Percentiles rank a stretch among this genome's conserved stretches.
Evolutionary conservation across 2,329 filamentous ascomycete species (phyloP).

Genomic region (Ceratocystis diversiconidia): DNA sequence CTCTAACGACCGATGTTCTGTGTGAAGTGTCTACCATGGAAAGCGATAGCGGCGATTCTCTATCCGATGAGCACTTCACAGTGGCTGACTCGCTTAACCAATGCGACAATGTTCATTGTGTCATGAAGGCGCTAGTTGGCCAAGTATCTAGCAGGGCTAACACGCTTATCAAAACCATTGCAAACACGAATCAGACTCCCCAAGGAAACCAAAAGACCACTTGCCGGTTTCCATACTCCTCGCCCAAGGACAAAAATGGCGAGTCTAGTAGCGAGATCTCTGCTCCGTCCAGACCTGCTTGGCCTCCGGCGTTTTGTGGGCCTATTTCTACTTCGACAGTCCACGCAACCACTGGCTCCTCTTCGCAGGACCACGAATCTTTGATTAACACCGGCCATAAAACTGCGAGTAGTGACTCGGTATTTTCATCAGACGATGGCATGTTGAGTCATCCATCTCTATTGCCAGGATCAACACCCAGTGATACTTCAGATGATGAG

Average conservation of each 20-base stretch:
- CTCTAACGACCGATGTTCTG: slow-evolving; percentile 14
- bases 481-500: neutral
- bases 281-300: slow-evolving; percentile 11
- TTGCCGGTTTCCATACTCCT: slow-evolving; percentile 14
- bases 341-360: neutral
- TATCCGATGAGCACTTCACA: neutral
- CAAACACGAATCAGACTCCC: neutral
- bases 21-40: neutral
- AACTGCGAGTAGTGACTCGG: neutral
- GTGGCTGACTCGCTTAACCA: neutral
- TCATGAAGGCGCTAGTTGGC: slow-evolving; percentile 13
- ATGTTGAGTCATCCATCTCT: neutral
- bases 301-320: slow-evolving; percentile 16
- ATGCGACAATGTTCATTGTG: slow-evolving; percentile 14
- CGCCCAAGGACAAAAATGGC: neutral
- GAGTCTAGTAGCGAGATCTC: neutral
- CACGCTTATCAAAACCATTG: slow-evolving; percentile 7
- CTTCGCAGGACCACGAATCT: neutral
- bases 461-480: neutral
- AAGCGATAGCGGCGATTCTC: neutral
- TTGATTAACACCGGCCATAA: slow-evolving; percentile 6
- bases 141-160: slow-evolving; percentile 11
- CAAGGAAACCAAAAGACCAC: neutral
- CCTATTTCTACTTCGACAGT: neutral
- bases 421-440: neutral